Base-by-base conservation (phyloP, 352 stramenopile species). In the Globisporangium lucens region DNA sequence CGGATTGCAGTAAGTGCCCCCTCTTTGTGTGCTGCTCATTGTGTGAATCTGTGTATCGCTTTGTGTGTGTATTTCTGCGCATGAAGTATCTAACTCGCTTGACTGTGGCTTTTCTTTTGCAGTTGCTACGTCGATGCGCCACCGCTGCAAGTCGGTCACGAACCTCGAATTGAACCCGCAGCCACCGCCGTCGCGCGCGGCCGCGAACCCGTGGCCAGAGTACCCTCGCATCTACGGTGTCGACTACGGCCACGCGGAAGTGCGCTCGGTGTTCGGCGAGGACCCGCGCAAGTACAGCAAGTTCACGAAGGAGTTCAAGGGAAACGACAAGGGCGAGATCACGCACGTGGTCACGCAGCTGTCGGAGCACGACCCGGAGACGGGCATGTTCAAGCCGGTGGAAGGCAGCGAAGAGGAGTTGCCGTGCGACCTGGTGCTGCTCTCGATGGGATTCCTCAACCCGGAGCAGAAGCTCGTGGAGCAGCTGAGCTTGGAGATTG, bases 241-340 rank as follows among this genome's bases (percentile, higher is more conserved):
- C n/a, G 97, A 99, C 76, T 99, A 99, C 68, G 97, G 97, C 55
- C 97, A 99, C 82, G 95, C 91, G 41, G 97, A 99, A 87, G 95
- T 98, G 41, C 80, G 80, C 20, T 78, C 81, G 1, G 75, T 99
- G 87, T 96, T 98, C 78, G 75, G 93, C 83, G 66, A 97, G 76
- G 95, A 99, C 89, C 89, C 89, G 46, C 81, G 89, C 13, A 75
- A 85, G 67, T 96, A 94, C 72, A 74, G 76, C n/a, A 71, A 80
- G 49, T 77, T 89, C 53, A 96, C 87, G 9, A 90, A 93, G 68
- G 78, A 72, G 55, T 92, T 96, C 65, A 82, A 89, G 65, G 86
- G 85, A 60, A 93, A 96, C 66, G 86, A 84, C 20, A 66, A 80
- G 20, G 75, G 78, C 56, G 86, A 93, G 55, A 75, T 96, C 47